Base-by-base conservation (phyloP, 331 rosid species). In the Malus hybrid region DNA sequence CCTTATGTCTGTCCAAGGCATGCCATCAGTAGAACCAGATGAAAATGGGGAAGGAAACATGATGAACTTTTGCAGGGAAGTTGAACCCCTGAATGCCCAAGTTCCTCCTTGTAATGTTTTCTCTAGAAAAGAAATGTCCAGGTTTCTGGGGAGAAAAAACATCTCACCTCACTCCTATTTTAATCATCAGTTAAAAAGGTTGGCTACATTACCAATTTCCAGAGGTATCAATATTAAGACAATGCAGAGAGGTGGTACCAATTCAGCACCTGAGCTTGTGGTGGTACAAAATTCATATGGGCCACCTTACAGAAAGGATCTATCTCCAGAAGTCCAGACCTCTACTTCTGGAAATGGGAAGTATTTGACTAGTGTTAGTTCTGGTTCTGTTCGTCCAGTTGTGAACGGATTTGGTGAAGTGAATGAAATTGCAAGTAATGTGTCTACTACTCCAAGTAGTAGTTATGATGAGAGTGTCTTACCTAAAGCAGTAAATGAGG, bases 81-180 rank as follows among this genome's bases (percentile, higher is more conserved):
- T 84, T 76, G 86, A 83, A 74, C 99, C 99, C 66, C 72, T 92
- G 67, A 87, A 80, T 68, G 88, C 96, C 70, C 97, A 92, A 85
- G 74, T 90, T 82, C 99, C 97, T 85, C 91, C 97, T 64, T 66
- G 82, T 78, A 86, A 90, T 80, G 63, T 85, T 61, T 89, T 95
- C 77, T 92, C 97, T 64, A 95, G 82, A 80, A 89, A 82, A 71
- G 90, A 89, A 73, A 90, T 92, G 93, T 87, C 97, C 77, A 73
- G 75, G 68, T 95, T 84, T 83, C 79, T 84, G 16, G 82, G 69
- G 76, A 89, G 82, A 57, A 89, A 85, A 78, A 86, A 70, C 82
- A 70, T 87, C 62, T 76, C 92, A 42, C 89, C 88, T 42, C 85
- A 84, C 71, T 77, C 82, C 58, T 85, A 77, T 83, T 84, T 79